These are phyloP conservation scores for Phyllosticta citribraziliensis DNA, from an alignment of 2,329 filamentous ascomycete species.

Conservation along the genomic window DNA sequence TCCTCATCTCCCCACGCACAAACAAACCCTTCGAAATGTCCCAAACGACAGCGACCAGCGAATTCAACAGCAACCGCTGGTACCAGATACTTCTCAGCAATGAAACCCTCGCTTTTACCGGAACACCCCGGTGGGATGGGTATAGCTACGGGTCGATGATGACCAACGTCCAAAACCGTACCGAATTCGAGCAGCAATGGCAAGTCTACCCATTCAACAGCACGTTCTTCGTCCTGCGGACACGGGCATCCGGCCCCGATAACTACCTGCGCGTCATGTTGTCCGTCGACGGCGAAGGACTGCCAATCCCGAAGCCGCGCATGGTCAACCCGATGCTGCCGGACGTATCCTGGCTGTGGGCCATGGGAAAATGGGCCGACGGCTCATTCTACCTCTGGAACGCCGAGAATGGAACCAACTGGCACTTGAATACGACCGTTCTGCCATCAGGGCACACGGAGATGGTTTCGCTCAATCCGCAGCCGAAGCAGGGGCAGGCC, in stretches of 20 bases:
- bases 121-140: background rate
- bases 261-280: conserved; percentile 5
- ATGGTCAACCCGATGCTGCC: conserved; percentile 1
- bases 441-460: background rate
- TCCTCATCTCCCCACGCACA: too few relatives aligned
- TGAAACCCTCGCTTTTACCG: background rate
- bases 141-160: background rate
- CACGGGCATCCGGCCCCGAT: conserved; percentile 1
- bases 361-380: conserved; percentile 3
- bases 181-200: conserved; percentile 7
- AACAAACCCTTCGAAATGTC: background rate
- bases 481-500: conserved; percentile 1
- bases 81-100: conserved; percentile 2
- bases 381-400: conserved; percentile 9
- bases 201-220: conserved; percentile 6
- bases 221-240: conserved; percentile 5
- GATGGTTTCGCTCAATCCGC: conserved; percentile 7
- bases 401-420: conserved; percentile 4
- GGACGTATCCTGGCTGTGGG: conserved; percentile 7
- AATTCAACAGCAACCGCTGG: conserved; percentile 8
- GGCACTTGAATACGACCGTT: background rate
- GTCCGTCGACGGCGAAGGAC: background rate
- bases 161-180: conserved; percentile 1
- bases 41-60: background rate
- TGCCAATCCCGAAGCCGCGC: conserved; percentile 2